Percentiles rank a stretch among this genome's conserved stretches.
Evolutionary conservation across 2,329 filamentous ascomycete species (phyloP).

Genomic region (Fusarium piperis): DNA sequence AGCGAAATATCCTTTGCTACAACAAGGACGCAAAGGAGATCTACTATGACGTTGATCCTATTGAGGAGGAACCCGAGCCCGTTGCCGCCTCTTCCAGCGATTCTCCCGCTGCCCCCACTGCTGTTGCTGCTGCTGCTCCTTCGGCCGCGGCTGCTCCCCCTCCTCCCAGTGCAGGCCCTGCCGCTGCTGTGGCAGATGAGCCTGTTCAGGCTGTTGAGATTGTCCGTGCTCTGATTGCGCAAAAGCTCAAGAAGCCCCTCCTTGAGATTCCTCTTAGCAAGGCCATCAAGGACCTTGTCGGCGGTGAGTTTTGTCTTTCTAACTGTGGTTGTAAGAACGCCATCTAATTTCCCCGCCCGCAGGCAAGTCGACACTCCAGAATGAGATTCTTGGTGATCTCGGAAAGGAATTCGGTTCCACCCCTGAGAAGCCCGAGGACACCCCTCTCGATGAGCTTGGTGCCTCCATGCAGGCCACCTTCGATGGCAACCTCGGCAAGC

Average conservation of each 20-base stretch:
- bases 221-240: constrained; percentile 87
- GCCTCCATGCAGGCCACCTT: constrained; percentile 98
- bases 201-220: constrained; percentile 92
- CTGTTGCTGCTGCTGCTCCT: constrained; percentile 64
- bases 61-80: constrained; percentile 86
- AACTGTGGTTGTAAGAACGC: background rate
- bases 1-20: constrained; percentile 98
- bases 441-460: constrained; percentile 92
- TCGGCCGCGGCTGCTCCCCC: constrained; percentile 66
- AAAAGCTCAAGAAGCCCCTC: constrained; percentile 96
- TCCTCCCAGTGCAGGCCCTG: constrained; percentile 82
- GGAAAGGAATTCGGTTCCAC: constrained; percentile 99
- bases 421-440: constrained; percentile 98
- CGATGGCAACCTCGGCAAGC: constrained; percentile 97
- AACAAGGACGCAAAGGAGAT: constrained; percentile 99
- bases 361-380: constrained; percentile 99
- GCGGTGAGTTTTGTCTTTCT: constrained; percentile 71
- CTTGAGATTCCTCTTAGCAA: constrained; percentile 91
- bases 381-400: constrained; percentile 96
- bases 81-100: constrained; percentile 59
- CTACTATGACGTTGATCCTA: constrained; percentile 97
- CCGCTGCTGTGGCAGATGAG: constrained; percentile 84
- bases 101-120: constrained; percentile 61
- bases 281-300: constrained; percentile 97
- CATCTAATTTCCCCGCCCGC: constrained; percentile 24